These are phyloP conservation scores for Paramyrothecium roridum DNA, from an alignment of 2,329 filamentous ascomycete species.

Conservation along the genomic window DNA sequence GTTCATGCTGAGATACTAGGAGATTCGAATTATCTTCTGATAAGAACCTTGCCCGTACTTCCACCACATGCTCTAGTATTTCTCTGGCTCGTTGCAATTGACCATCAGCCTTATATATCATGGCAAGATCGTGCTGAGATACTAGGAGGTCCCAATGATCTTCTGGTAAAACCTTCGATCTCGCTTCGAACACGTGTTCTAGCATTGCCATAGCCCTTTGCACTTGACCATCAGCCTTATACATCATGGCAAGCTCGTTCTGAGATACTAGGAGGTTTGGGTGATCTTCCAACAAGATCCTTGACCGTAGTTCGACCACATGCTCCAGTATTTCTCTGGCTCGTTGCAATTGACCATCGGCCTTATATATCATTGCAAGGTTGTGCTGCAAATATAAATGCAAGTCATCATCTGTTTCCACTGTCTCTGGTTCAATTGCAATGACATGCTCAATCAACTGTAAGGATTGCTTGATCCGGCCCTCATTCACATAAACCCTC, in stretches of 20 bases:
- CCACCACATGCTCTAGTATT: conserved; percentile 1
- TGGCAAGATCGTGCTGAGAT: conserved; percentile 4
- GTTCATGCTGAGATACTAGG: not conserved
- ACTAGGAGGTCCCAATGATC: not conserved
- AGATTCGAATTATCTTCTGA: no score
- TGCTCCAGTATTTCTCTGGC: conserved; percentile 1
- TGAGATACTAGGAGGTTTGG: not conserved
- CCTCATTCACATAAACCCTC: not conserved
- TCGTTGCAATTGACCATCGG: conserved; percentile 2
- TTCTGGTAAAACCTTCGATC: not conserved
- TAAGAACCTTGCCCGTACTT: not conserved
- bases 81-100: no score
- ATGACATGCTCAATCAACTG: conserved; percentile 2
- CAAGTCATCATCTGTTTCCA: not conserved
- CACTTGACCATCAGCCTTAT: not conserved
- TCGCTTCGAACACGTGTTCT: not conserved
- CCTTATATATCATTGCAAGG: conserved; percentile 1
- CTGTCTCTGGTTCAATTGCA: not conserved
- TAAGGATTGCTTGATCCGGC: not conserved
- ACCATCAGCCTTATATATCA: conserved; percentile 4
- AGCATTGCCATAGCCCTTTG: not conserved
- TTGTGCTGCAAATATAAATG: not conserved
- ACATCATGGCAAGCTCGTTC: not conserved
- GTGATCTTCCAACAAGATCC: not conserved
- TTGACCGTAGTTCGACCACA: not conserved